These are phyloP conservation scores for Mycena polygramma DNA, from an alignment of 768 basidiomycete genomes.

Conservation along the genomic window DNA sequence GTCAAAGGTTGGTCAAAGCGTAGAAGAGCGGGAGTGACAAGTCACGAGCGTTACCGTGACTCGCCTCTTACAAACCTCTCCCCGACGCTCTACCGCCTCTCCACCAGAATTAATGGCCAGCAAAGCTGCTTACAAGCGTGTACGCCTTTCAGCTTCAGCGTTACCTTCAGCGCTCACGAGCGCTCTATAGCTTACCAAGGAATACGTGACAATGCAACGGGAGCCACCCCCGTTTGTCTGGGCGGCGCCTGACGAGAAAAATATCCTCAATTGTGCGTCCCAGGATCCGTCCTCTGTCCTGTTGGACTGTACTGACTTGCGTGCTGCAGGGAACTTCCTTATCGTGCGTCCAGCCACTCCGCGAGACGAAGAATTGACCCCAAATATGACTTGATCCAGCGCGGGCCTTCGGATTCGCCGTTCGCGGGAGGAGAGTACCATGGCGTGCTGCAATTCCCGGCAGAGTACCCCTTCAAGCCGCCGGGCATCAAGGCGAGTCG, in stretches of 20 bases:
- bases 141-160: conserved; percentile 46
- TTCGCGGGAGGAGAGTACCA: conserved; percentile 95
- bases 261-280: conserved; percentile 91
- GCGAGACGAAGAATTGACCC: neutral
- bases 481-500: conserved; percentile 91
- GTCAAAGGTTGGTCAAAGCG: neutral
- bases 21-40: conserved; percentile 2
- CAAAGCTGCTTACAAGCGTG: conserved; percentile 90
- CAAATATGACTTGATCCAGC: conserved; percentile 56
- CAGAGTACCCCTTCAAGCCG: conserved; percentile 97
- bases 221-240: conserved; percentile 96
- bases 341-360: conserved; percentile 68
- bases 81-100: conserved; percentile 24
- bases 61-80: conserved; percentile 12
- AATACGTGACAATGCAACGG: conserved; percentile 92
- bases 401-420: conserved; percentile 94
- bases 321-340: conserved; percentile 87
- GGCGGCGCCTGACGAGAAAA: conserved; percentile 97
- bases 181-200: conserved; percentile 77
- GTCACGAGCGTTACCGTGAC: conserved; percentile 14
- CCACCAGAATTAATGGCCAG: conserved; percentile 70
- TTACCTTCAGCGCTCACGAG: conserved; percentile 18
- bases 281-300: neutral
- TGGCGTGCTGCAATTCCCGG: conserved; percentile 90
- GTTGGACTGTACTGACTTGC: conserved; percentile 17